These are phyloP conservation scores for Fusarium sp. DNA, from an alignment of 2,329 filamentous ascomycete species.

Conservation along the genomic window DNA sequence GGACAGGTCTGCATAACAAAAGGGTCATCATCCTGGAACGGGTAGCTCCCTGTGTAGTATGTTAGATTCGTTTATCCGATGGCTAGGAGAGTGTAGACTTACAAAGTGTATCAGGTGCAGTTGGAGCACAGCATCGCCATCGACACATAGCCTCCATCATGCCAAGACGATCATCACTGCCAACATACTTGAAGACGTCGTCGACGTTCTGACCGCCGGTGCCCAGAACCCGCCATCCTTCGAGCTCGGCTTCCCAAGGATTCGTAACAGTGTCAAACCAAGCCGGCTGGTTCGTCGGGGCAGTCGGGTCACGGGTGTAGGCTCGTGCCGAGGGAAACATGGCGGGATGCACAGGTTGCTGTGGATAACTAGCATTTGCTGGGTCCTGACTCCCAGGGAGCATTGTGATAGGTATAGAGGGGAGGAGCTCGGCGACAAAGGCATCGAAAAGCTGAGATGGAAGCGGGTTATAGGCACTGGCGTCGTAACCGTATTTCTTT, in stretches of 20 bases:
- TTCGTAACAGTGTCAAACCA: conserved; percentile 95
- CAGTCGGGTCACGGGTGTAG: conserved; percentile 68
- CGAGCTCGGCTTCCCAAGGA: conserved; percentile 90
- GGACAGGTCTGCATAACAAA: conserved; percentile 89
- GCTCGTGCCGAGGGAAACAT: conserved; percentile 84
- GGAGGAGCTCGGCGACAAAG: conserved; percentile 84
- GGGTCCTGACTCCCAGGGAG: conserved; percentile 88
- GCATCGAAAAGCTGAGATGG: conserved; percentile 87
- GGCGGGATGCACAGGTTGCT: conserved; percentile 92
- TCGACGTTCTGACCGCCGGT: conserved; percentile 94
- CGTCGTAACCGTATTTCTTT: conserved; percentile 96
- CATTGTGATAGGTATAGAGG: conserved; percentile 88
- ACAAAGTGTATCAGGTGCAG: conserved; percentile 96
- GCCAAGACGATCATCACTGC: conserved; percentile 79
- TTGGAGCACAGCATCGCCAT: conserved; percentile 92
- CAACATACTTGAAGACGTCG: conserved; percentile 92
- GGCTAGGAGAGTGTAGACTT: conserved; percentile 56
- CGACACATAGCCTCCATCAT: conserved; percentile 96
- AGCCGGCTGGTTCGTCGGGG: conserved; percentile 61
- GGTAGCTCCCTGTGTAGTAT: conserved; percentile 81
- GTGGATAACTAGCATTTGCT: conserved; percentile 88
- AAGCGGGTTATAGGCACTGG: conserved; percentile 85
- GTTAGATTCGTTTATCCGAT: conserved; percentile 26
- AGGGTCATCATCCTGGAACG: conserved; percentile 93
- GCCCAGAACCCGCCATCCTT: conserved; percentile 88